Evolutionary conservation across 768 basidiomycete genomes (phyloP), one percentile per base, ranked within the genome.

Genomic region (Kwoniella shandongensis): DNA sequence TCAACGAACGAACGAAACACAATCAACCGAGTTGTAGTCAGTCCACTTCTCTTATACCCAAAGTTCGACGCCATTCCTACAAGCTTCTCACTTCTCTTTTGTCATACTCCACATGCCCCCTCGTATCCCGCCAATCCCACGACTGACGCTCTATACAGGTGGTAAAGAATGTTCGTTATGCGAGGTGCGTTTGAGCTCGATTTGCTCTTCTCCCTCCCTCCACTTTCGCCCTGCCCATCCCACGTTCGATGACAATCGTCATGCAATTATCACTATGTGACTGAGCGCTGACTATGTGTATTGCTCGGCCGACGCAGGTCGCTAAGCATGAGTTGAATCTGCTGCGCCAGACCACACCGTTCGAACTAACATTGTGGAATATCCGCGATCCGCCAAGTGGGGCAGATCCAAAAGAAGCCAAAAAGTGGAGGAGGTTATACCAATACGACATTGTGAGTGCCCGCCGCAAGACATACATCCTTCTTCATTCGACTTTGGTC

Each of bases 101-200:
- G 32, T 51, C 10, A 32, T 2, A 30, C 44, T n/a, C 25, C 49
- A 26, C 44, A 70, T 70, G 69, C 58, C 72, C 30, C 64, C 66
- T 53, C 58, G 65, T 36, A 13, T 65, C 20, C n/a, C 22, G 35
- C 68, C 65, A 22, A 44, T 72, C 10, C 70, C 70, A 6, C 62
- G 58, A 26, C 50, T 76, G 44, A 76, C 75, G 12, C 65, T 76
- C 36, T 76, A 58, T 53, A 74, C 75, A 40, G 75, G 75, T 17
- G 75, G 75, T 3, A 74, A 74, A 40, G 75, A 76, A 53, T 76
- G 75, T 51, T 72, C 71, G 25, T 49, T 76, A n/a, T 76, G 75
- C 59, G 75, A 76, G 64, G 69, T 75, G 39, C 23, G 69, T n/a
- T n/a, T 23, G 5, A 22, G 20, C 23, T 54, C 11, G 15, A 22